phyloP scores from a whole-genome alignment of 306 rosid genomes.

The Rosa lucieae region DNA sequence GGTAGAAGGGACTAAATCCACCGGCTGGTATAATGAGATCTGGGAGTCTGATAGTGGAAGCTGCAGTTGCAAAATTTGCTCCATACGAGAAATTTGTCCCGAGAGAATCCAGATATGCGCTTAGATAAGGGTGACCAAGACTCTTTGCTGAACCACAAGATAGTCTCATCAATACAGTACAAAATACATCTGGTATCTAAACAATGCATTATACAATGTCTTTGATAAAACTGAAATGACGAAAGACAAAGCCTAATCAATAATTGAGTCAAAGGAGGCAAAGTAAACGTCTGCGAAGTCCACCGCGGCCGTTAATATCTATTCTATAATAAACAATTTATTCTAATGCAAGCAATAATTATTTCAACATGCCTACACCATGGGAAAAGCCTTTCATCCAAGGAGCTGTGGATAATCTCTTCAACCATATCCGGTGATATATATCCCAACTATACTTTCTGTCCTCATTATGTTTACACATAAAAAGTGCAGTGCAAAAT shows the following conservation, averaged over 20 bases:
- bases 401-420: not conserved
- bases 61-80: conserved; percentile 44
- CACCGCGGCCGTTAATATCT: too few species aligned
- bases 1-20: conserved; percentile 44
- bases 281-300: not conserved
- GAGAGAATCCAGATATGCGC: conserved; percentile 42
- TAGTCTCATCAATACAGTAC: not conserved
- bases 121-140: conserved; percentile 30
- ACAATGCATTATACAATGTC: not conserved
- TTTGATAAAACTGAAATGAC: not conserved
- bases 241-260: not conserved
- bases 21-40: conserved; percentile 17
- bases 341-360: not conserved
- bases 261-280: not conserved
- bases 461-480: not conserved
- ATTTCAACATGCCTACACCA: not conserved
- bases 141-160: conserved; percentile 28
- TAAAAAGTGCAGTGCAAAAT: not conserved
- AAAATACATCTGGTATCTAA: not conserved
- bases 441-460: not conserved
- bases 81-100: conserved; percentile 40
- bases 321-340: not conserved
- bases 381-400: not conserved
- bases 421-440: not conserved
- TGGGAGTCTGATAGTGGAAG: conserved; percentile 41